phyloP scores from a whole-genome alignment of 208 protist genomes.

The Leishmania major region DNA sequence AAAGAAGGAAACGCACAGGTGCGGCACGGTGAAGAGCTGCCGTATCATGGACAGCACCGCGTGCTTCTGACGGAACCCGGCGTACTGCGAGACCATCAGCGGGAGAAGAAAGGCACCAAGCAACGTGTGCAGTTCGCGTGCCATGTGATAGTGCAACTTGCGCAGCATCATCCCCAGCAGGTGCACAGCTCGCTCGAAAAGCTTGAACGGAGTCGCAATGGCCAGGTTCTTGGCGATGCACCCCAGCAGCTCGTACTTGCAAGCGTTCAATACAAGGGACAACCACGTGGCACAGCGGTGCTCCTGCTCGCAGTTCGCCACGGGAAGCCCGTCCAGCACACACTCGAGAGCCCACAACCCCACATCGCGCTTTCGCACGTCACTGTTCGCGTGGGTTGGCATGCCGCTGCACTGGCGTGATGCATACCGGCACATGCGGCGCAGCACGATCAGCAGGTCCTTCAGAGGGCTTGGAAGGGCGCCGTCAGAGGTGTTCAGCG shows the following conservation, averaged over 20 bases:
- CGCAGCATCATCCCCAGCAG: constrained; percentile 60
- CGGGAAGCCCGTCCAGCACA: constrained; percentile 56
- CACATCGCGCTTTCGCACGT: constrained; percentile 58
- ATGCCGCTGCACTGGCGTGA: constrained; percentile 42
- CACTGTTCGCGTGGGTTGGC: constrained; percentile 43
- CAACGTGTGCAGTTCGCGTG: constrained; percentile 69
- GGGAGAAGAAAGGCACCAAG: constrained; percentile 73
- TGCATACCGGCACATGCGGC: constrained; percentile 52
- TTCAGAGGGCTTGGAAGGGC: constrained; percentile 55
- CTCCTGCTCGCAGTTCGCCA: constrained; percentile 69
- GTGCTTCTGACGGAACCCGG: constrained; percentile 78
- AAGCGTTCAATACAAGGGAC: constrained; percentile 54
- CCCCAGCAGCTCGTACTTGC: constrained; percentile 65
- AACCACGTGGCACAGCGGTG: constrained; percentile 77
- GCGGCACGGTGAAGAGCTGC: constrained; percentile 62
- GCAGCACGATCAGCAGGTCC: constrained; percentile 62
- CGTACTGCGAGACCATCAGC: constrained; percentile 54
- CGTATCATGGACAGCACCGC: constrained; percentile 76
- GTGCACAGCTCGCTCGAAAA: constrained; percentile 60
- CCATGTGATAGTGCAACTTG: constrained; percentile 78
- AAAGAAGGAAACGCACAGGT: constrained; percentile 78
- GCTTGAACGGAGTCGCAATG: constrained; percentile 53
- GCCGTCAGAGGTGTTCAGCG: constrained; percentile 22
- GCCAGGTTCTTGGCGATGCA: constrained; percentile 60
- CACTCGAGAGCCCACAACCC: constrained; percentile 62